Conservation (phyloP, 1,284 basidiomycete genomes). For the Caloboletus inedulis region DNA sequence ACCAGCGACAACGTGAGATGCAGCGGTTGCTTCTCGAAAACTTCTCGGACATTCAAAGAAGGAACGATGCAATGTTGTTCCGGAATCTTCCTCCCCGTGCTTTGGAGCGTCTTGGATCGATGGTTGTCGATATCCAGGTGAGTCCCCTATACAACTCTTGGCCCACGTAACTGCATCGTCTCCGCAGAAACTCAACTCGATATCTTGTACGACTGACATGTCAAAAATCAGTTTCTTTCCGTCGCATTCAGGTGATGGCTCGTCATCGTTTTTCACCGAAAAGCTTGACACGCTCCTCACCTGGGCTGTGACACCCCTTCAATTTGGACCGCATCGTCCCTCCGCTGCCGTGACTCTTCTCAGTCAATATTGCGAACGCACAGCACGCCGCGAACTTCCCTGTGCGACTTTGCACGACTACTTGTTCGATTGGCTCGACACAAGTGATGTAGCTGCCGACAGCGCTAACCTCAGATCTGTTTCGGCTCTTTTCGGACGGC, state of each 20-base stretch:
- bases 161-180: not conserved
- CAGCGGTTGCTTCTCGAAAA: constrained; percentile 46
- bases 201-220: constrained; percentile 69
- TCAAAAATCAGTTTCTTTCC: constrained; percentile 60
- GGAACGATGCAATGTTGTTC: constrained; percentile 80
- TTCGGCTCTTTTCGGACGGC: constrained; percentile 75
- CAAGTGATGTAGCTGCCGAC: constrained; percentile 59
- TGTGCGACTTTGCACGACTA: constrained; percentile 64
- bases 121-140: constrained; percentile 75
- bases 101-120: constrained; percentile 54
- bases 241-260: constrained; percentile 35
- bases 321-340: constrained; percentile 83
- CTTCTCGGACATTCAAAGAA: constrained; percentile 55
- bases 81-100: constrained; percentile 58
- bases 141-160: constrained; percentile 8
- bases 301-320: constrained; percentile 82
- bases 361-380: constrained; percentile 63
- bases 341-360: constrained; percentile 80
- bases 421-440: constrained; percentile 85
- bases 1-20: constrained; percentile 39
- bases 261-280: constrained; percentile 49
- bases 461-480: constrained; percentile 58
- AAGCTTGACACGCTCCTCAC: constrained; percentile 82
- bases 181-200: constrained; percentile 73
- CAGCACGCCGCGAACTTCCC: constrained; percentile 52